Percentiles rank a stretch among this genome's conserved stretches.
Conservation (phyloP, 2,329 filamentous ascomycete genomes). For the Purpureocillium takamizusanense region DNA sequence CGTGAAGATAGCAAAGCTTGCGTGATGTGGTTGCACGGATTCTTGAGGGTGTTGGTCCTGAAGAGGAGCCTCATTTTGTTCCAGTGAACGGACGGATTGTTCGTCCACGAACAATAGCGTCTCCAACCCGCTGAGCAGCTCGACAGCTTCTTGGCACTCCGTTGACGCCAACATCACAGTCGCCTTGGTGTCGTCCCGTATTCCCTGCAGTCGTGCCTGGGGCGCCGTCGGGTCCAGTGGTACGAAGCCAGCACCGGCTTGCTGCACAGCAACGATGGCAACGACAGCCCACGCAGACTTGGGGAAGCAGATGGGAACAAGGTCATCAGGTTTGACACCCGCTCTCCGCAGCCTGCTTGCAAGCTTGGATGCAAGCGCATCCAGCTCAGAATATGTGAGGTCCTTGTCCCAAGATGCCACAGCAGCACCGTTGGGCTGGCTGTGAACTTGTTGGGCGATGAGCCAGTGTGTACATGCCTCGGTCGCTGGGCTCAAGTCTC, state of each 20-base stretch:
- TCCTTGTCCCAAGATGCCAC: slow-evolving; percentile 9
- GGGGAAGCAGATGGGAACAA: slow-evolving; percentile 5
- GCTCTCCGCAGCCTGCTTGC: neutral
- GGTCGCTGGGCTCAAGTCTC: neutral
- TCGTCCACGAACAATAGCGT: too few species aligned
- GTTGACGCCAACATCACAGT: neutral
- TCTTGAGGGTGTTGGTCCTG: neutral
- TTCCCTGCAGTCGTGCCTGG: neutral
- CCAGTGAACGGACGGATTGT: neutral
- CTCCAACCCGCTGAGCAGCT: too few species aligned
- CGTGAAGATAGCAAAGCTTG: slow-evolving; percentile 29
- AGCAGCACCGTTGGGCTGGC: neutral
- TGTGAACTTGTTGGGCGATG: slow-evolving; percentile 2
- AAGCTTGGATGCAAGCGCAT: neutral
- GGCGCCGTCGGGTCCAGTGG: slow-evolving; percentile 4
- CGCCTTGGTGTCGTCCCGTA: neutral
- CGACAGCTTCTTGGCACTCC: too few species aligned
- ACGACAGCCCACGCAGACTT: slow-evolving; percentile 6
- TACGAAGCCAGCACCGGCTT: slow-evolving; percentile 8
- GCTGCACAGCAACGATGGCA: slow-evolving; percentile 6
- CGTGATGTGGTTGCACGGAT: neutral
- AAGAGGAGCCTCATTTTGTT: neutral
- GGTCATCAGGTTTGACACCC: slow-evolving; percentile 1
- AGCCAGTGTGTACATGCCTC: slow-evolving; percentile 7
- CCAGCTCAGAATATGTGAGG: neutral